Evolutionary conservation across 352 stramenopile genomes (phyloP), one percentile per base, ranked within the genome.

Genomic region (Plasmopara muralis): DNA sequence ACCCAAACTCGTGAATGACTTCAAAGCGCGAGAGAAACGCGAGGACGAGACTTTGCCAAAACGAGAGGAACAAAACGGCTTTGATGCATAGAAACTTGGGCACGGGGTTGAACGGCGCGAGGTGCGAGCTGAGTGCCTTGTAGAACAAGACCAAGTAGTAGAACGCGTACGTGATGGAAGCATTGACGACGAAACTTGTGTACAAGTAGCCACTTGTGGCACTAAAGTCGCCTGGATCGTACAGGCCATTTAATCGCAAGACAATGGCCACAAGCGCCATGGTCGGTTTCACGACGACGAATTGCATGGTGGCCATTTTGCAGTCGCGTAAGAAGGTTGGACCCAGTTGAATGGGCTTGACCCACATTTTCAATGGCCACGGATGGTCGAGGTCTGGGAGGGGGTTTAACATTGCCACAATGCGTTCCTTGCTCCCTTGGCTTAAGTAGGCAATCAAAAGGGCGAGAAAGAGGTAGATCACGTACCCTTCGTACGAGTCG

Each of bases 61-160:
- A 99, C 6, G 92, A 98, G 18, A 98, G 70, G 65, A 99, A 99
- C n/a, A 99, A 71, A 51, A 99, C 89, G 6, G 91, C 95, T 66
- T 99, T 99, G 68, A 99, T 98, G 55, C 93, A 98, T 20, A 98
- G 68, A 64, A 99, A 99, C 74, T 99, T 99, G 1, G 92, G 86
- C 37, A 98, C 95, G 4, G 96, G 96, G 48, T 98, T 94, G 69
- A 92, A 97, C 50, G 86, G 93, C 53, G 67, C 74, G 40, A 99
- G 69, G 30, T 97, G 87, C 2, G 87, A 66, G 30, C 84, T 71
- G 5, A 98, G 70, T 14, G 89, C 85, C 57, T 98, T 76, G 66
- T 99, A 99, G 65, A 99, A 98, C 29, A 97, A 88, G 33, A 98
- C 79, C 43, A 99, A 68, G 52, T 97, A 97, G 64, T 96, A 97